These are phyloP conservation scores for Fusarium cicatricum DNA, from an alignment of 2,329 filamentous ascomycete genomes.

Conservation along the genomic window DNA sequence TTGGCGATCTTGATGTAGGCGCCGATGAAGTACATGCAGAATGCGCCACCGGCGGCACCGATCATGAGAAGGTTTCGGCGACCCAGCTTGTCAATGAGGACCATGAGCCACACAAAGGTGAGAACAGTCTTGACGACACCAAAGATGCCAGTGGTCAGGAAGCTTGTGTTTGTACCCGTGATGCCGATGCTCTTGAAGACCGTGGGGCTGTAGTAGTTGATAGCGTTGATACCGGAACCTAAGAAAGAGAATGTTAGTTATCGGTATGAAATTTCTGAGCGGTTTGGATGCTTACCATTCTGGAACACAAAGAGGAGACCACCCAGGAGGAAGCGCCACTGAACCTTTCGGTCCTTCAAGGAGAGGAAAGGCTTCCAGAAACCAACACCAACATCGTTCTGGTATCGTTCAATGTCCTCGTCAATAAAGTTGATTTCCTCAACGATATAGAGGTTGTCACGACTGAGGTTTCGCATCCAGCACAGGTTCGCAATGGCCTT, in stretches of 20 bases:
- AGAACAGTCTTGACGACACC: conserved; percentile 77
- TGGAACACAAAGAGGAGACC: conserved; percentile 81
- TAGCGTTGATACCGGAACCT: conserved; percentile 74
- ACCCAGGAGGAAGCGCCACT: conserved; percentile 77
- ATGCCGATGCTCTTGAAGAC: conserved; percentile 57
- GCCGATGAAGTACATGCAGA: conserved; percentile 72
- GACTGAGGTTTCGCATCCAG: conserved; percentile 69
- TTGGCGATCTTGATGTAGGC: conserved; percentile 55
- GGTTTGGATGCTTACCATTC: conserved; percentile 60
- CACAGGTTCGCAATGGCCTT: conserved; percentile 65
- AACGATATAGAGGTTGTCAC: conserved; percentile 70
- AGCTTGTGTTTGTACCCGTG: conserved; percentile 53
- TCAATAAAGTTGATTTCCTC: conserved; percentile 79
- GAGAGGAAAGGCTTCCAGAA: conserved; percentile 78
- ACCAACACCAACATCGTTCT: conserved; percentile 69
- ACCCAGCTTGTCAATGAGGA: conserved; percentile 68
- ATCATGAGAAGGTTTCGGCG: conserved; percentile 68
- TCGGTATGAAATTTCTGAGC: conserved; percentile 36
- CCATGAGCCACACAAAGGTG: conserved; percentile 74
- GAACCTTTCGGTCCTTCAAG: conserved; percentile 63
- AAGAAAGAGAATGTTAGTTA: conserved; percentile 8
- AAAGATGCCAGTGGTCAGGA: conserved; percentile 76
- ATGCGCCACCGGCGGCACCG: conserved; percentile 67
- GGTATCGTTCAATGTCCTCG: conserved; percentile 71
- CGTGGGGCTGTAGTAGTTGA: conserved; percentile 74